These are phyloP conservation scores for Wallacemonas sp. DNA, from an alignment of 208 protist genomes.

Conservation along the genomic window DNA sequence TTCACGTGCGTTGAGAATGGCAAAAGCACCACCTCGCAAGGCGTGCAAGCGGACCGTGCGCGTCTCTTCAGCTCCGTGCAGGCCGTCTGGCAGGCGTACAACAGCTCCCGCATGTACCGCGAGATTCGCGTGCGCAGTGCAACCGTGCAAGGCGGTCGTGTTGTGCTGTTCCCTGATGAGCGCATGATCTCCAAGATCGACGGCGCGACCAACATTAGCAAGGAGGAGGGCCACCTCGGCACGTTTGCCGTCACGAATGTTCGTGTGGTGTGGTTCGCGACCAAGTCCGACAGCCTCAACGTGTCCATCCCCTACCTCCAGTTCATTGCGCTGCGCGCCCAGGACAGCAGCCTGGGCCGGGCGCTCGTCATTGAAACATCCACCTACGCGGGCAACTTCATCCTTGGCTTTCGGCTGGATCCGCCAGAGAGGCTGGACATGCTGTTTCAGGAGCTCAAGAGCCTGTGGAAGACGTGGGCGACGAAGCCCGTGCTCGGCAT, in stretches of 20 bases:
- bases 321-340: constrained; percentile 67
- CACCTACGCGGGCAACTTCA: constrained; percentile 57
- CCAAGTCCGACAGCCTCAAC: constrained; percentile 91
- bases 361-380: constrained; percentile 86
- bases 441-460: constrained; percentile 81
- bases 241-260: constrained; percentile 95
- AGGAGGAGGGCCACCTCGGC: constrained; percentile 90
- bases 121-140: constrained; percentile 94
- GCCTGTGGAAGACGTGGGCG: constrained; percentile 81
- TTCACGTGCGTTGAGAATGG: constrained; percentile 86
- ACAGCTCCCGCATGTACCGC: constrained; percentile 91
- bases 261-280: constrained; percentile 95
- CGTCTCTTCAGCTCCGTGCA: constrained; percentile 86
- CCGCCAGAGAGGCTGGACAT: constrained; percentile 59
- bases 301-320: constrained; percentile 96
- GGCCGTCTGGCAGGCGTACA: constrained; percentile 92
- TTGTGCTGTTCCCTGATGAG: constrained; percentile 89
- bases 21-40: neutral
- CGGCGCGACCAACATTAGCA: constrained; percentile 93
- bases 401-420: constrained; percentile 91
- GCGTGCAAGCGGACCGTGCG: constrained; percentile 24
- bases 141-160: constrained; percentile 83
- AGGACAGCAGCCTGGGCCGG: constrained; percentile 81
- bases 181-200: constrained; percentile 78
- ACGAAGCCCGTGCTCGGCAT: constrained; percentile 87